These are phyloP conservation scores for Sherardia arvensis DNA, from an alignment of 257 asterid genomes.

Conservation along the genomic window DNA sequence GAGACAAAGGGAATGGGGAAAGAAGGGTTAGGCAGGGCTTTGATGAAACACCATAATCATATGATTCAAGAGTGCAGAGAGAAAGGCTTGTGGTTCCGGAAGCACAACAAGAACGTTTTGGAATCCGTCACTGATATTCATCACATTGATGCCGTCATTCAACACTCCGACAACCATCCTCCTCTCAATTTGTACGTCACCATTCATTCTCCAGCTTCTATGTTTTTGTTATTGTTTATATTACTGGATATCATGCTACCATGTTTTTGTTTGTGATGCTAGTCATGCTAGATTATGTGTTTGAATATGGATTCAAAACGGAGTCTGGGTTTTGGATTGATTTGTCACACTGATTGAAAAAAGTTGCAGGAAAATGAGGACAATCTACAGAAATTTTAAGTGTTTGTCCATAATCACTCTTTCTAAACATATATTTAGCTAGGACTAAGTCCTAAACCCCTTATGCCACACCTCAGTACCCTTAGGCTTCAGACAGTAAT, in stretches of 20 bases:
- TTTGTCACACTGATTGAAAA: too few relatives aligned
- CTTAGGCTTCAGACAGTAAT: too few relatives aligned
- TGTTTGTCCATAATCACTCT: too few relatives aligned
- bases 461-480: too few relatives aligned
- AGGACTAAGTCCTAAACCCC: too few relatives aligned
- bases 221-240: not conserved
- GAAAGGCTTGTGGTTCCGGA: conserved; percentile 56
- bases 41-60: conserved; percentile 91
- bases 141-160: conserved; percentile 84
- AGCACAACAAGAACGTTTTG: conserved; percentile 67
- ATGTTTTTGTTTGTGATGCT: not conserved
- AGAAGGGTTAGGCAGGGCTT: conserved; percentile 75
- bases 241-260: not conserved
- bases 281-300: too few relatives aligned
- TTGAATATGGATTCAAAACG: too few relatives aligned
- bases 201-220: too few relatives aligned
- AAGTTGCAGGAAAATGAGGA: too few relatives aligned
- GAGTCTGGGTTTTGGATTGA: too few relatives aligned
- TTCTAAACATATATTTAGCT: too few relatives aligned
- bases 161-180: conserved; percentile 54
- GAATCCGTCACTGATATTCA: conserved; percentile 88
- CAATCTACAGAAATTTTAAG: too few relatives aligned
- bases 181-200: conserved; percentile 70
- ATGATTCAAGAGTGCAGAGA: conserved; percentile 66
- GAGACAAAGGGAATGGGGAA: conserved; percentile 43